These are phyloP conservation scores for Clonostachys byssicola DNA, from an alignment of 2,329 filamentous ascomycete species.

Conservation along the genomic window DNA sequence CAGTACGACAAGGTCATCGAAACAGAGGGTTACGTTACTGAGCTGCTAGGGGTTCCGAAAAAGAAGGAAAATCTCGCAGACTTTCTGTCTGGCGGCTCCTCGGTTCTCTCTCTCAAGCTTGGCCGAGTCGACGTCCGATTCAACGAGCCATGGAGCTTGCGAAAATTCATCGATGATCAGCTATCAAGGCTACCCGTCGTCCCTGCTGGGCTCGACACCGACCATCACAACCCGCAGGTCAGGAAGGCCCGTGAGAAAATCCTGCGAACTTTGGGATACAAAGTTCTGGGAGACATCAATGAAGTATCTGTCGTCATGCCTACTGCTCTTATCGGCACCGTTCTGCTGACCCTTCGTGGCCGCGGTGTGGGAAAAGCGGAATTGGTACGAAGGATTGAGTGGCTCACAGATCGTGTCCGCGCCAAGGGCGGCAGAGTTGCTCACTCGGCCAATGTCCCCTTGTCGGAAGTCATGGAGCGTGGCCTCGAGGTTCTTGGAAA, in stretches of 20 bases:
- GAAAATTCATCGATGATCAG: conserved; percentile 77
- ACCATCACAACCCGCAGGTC: conserved; percentile 41
- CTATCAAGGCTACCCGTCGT: conserved; percentile 45
- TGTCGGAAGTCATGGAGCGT: conserved; percentile 79
- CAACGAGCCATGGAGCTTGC: conserved; percentile 91
- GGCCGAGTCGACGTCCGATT: conserved; percentile 94
- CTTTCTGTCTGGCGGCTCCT: conserved; percentile 81
- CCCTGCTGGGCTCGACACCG: conserved; percentile 35
- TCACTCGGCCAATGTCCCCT: conserved; percentile 80
- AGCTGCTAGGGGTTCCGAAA: conserved; percentile 90
- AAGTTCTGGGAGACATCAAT: conserved; percentile 91
- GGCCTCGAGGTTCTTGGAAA: conserved; percentile 89
- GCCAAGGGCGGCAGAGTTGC: conserved; percentile 89
- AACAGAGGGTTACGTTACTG: conserved; percentile 92
- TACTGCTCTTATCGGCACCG: conserved; percentile 90
- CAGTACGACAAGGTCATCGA: conserved; percentile 99
- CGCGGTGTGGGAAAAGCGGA: conserved; percentile 87
- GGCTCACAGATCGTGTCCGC: conserved; percentile 77
- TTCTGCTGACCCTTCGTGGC: conserved; percentile 84
- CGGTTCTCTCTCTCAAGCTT: conserved; percentile 81
- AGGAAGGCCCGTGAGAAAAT: conserved; percentile 63
- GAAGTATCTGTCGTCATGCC: conserved; percentile 97
- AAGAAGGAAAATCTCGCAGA: conserved; percentile 90
- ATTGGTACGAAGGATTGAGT: conserved; percentile 80
- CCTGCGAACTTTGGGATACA: conserved; percentile 83